Conservation (phyloP, 2,329 filamentous ascomycete genomes). For the Colletotrichum lentis region DNA sequence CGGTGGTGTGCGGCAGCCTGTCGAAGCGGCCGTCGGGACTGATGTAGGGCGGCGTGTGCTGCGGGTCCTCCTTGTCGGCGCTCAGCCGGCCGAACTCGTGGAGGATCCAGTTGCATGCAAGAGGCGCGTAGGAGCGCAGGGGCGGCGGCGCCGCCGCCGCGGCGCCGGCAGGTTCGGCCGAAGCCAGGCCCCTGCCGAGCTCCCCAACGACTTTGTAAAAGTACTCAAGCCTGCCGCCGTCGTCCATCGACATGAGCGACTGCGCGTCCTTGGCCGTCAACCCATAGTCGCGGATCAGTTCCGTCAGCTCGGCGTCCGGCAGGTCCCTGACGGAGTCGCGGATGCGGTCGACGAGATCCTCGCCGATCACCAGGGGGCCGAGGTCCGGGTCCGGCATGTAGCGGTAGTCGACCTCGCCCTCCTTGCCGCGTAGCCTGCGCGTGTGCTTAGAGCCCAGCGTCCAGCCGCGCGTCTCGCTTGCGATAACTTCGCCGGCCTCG, state of each 20-base stretch:
- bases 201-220: slow-evolving; percentile 72
- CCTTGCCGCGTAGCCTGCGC: slow-evolving; percentile 83
- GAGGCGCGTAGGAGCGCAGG: slow-evolving; percentile 52
- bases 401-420: slow-evolving; percentile 95
- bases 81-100: slow-evolving; percentile 78
- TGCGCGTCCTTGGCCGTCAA: slow-evolving; percentile 84
- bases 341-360: slow-evolving; percentile 73
- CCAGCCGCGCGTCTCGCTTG: slow-evolving; percentile 93
- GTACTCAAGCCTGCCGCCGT: slow-evolving; percentile 82
- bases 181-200: slow-evolving; percentile 46
- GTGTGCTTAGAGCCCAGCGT: slow-evolving; percentile 85
- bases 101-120: slow-evolving; percentile 73
- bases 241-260: slow-evolving; percentile 78
- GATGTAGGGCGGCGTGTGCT: slow-evolving; percentile 46
- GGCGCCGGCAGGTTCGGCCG: background rate
- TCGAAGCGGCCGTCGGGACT: slow-evolving; percentile 57
- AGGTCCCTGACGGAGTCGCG: slow-evolving; percentile 69
- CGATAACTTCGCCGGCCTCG: slow-evolving; percentile 75
- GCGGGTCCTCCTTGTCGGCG: slow-evolving; percentile 54
- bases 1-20: slow-evolving; percentile 55
- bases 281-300: slow-evolving; percentile 69
- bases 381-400: slow-evolving; percentile 99
- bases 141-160: too few relatives aligned
- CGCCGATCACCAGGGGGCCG: slow-evolving; percentile 76
- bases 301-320: slow-evolving; percentile 74